A percentile compares a stretch with the other conserved stretches of the same genome.
Conservation (phyloP, 257 asterid species). For the Linderniella brevidens region DNA sequence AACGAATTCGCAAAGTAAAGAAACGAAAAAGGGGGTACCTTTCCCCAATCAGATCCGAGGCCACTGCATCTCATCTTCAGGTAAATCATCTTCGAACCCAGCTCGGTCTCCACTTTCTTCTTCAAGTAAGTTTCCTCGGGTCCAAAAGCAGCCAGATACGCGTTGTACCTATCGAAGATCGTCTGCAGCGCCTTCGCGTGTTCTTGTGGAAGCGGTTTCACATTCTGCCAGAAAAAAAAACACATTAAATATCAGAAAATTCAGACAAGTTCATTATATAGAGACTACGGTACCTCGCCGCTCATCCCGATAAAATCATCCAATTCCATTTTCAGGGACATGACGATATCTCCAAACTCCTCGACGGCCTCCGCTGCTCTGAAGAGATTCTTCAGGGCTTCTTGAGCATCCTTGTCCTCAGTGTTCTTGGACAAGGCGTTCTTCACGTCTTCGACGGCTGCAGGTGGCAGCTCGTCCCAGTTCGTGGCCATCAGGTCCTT, state of each 20-base stretch:
- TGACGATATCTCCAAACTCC: slow-evolving; percentile 60
- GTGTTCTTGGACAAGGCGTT: slow-evolving; percentile 58
- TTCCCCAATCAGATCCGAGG: slow-evolving; percentile 84
- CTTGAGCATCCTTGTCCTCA: slow-evolving; percentile 69
- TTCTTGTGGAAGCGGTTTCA: slow-evolving; percentile 70
- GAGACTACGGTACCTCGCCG: slow-evolving; percentile 55
- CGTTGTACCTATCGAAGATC: slow-evolving; percentile 44
- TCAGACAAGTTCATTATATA: slow-evolving; percentile 2
- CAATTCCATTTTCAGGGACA: slow-evolving; percentile 69
- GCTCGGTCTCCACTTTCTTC: slow-evolving; percentile 87
- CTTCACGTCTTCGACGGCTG: slow-evolving; percentile 40
- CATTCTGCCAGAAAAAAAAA: slow-evolving; percentile 37
- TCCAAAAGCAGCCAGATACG: slow-evolving; percentile 70
- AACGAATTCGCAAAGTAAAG: not conserved
- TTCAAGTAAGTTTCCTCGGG: slow-evolving; percentile 74
- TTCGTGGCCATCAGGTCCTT: slow-evolving; percentile 77
- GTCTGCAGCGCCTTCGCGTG: slow-evolving; percentile 48
- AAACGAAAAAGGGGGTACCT: slow-evolving; percentile 26
- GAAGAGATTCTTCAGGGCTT: slow-evolving; percentile 48
- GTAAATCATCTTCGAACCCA: slow-evolving; percentile 84
- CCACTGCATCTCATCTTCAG: slow-evolving; percentile 97
- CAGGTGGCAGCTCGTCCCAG: slow-evolving; percentile 66
- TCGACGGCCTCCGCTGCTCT: slow-evolving; percentile 94
- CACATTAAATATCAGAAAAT: slow-evolving; percentile 11
- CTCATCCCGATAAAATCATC: slow-evolving; percentile 80